Evolutionary conservation across 2,329 filamentous ascomycete genomes (phyloP).

Genomic region (Rhinocladiella mackenziei): DNA sequence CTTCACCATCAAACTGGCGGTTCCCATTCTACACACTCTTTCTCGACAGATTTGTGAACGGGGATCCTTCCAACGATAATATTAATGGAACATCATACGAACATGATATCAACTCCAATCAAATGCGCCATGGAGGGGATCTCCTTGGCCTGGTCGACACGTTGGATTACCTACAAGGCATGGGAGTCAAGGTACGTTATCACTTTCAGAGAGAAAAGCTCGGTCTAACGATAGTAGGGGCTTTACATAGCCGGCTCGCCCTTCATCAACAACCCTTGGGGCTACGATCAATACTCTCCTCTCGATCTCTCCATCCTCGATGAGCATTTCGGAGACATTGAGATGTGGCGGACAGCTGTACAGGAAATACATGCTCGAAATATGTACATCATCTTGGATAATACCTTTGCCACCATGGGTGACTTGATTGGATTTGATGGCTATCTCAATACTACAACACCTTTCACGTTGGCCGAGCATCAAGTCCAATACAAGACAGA

Average conservation of each 20-base stretch:
- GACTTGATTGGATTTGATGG: conserved; percentile 62
- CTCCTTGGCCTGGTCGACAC: conserved; percentile 55
- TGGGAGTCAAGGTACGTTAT: conserved; percentile 55
- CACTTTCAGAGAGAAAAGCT: neutral
- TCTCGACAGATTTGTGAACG: conserved; percentile 61
- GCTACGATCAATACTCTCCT: conserved; percentile 57
- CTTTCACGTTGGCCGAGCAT: conserved; percentile 55
- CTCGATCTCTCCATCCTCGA: conserved; percentile 62
- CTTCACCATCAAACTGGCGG: conserved; percentile 60
- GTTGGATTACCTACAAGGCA: conserved; percentile 61
- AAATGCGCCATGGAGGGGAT: conserved; percentile 62
- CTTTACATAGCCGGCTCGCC: conserved; percentile 62
- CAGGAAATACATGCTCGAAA: conserved; percentile 57
- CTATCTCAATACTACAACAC: conserved; percentile 56
- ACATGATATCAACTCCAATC: conserved; percentile 57
- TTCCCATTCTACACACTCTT: conserved; percentile 64
- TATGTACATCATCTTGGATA: conserved; percentile 65
- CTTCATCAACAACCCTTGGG: conserved; percentile 63
- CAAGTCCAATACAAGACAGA: conserved; percentile 54
- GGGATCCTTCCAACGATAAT: conserved; percentile 61
- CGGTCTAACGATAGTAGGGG: conserved; percentile 38
- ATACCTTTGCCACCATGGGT: conserved; percentile 62
- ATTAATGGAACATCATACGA: conserved; percentile 59
- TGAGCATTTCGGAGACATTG: conserved; percentile 58
- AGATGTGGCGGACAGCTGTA: conserved; percentile 55